Evolutionary conservation across 176 grass and related monocot genomes (phyloP).

Genomic region (Oryza coarctata): DNA sequence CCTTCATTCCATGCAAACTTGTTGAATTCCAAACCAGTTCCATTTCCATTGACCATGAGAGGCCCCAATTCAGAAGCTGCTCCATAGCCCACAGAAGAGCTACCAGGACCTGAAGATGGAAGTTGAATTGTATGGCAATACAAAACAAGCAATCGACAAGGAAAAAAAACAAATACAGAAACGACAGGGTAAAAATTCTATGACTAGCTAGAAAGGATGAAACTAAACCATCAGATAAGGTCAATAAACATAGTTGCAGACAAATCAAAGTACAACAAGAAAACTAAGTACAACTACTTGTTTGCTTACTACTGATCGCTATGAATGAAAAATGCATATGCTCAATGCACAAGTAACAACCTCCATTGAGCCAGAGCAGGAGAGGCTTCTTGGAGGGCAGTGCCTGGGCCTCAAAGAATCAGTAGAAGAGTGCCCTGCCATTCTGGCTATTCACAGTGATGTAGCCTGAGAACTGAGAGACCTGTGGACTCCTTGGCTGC

Average conservation of each 20-base stretch:
- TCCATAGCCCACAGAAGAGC: slow-evolving; percentile 88
- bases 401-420: slow-evolving; percentile 82
- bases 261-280: neutral
- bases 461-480: slow-evolving; percentile 63
- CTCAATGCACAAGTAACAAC: slow-evolving; percentile 24
- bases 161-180: neutral
- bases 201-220: neutral
- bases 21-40: slow-evolving; percentile 71
- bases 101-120: slow-evolving; percentile 56
- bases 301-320: slow-evolving; percentile 3
- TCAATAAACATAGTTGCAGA: neutral
- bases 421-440: slow-evolving; percentile 72
- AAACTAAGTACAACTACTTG: neutral
- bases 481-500: slow-evolving; percentile 39
- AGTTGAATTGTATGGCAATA: neutral
- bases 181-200: neutral
- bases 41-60: slow-evolving; percentile 60
- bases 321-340: neutral
- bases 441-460: slow-evolving; percentile 47
- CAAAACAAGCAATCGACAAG: neutral
- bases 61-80: slow-evolving; percentile 75
- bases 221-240: neutral
- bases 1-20: slow-evolving; percentile 80
- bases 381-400: slow-evolving; percentile 58
- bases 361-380: slow-evolving; percentile 95